A percentile compares a stretch with the other conserved stretches of the same genome.
phyloP scores from a whole-genome alignment of 2,329 filamentous ascomycete species.

The Colletotrichum cereale region DNA sequence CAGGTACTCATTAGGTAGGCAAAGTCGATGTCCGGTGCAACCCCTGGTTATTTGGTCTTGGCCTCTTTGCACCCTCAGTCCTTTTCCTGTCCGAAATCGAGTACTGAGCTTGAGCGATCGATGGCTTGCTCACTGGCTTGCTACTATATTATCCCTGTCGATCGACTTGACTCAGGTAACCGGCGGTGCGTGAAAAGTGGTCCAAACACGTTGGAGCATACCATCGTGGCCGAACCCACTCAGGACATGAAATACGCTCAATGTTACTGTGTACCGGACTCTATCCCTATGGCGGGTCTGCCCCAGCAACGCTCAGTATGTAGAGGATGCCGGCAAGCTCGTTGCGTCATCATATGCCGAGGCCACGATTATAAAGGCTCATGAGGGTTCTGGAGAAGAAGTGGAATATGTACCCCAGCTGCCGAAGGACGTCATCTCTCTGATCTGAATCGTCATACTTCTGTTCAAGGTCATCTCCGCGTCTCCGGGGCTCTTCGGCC shows the following conservation, averaged over 20 bases:
- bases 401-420: not conserved
- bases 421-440: not conserved
- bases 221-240: not conserved
- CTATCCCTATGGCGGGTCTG: not conserved
- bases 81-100: conserved; percentile 4
- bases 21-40: conserved; percentile 13
- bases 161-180: conserved; percentile 13
- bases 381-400: not conserved
- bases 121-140: not conserved
- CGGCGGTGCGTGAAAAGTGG: conserved; percentile 19
- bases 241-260: not conserved
- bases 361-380: not conserved
- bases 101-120: not conserved
- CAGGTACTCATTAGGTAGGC: conserved; percentile 32
- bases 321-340: conserved; percentile 9
- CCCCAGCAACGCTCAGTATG: not conserved
- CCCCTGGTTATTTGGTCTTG: conserved; percentile 22
- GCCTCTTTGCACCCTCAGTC: conserved; percentile 18
- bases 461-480: conserved; percentile 27
- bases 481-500: conserved; percentile 27
- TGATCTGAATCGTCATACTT: conserved; percentile 4
- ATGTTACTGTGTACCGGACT: not conserved
- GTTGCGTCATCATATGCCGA: not conserved
- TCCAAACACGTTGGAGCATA: conserved; percentile 11
- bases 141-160: conserved; percentile 5